Percentiles rank a stretch among this genome's conserved stretches.
These are phyloP conservation scores for Trichopus zeylanicus DNA, from an alignment of 116 monocot species.

Conservation along the genomic window DNA sequence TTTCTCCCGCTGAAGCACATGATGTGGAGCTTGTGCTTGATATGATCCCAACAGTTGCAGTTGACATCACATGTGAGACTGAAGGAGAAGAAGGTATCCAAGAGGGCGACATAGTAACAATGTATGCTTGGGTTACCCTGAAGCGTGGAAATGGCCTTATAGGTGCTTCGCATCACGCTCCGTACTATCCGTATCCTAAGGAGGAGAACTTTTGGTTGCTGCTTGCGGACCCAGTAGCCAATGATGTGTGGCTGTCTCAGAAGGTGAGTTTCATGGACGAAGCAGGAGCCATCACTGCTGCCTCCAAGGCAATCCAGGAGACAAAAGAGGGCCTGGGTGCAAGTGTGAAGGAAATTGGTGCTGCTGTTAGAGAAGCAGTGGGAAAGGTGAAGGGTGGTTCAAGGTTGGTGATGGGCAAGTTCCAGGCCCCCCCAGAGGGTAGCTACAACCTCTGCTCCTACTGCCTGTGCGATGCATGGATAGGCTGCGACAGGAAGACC, in stretches of 20 bases:
- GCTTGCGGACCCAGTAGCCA: constrained; percentile 57
- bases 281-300: constrained; percentile 42
- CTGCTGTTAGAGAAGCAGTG: constrained; percentile 49
- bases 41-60: constrained; percentile 57
- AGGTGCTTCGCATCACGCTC: constrained; percentile 65
- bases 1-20: constrained; percentile 45
- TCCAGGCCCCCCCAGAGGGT: constrained; percentile 70
- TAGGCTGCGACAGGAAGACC: too few species aligned
- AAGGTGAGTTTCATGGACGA: constrained; percentile 91
- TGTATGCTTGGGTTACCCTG: constrained; percentile 81
- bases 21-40: constrained; percentile 69
- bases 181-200: constrained; percentile 79
- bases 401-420: constrained; percentile 77
- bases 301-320: constrained; percentile 58
- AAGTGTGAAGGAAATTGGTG: constrained; percentile 44
- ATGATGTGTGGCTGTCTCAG: constrained; percentile 88
- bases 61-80: constrained; percentile 74
- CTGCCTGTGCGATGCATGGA: too few species aligned
- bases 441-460: too few species aligned
- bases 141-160: constrained; percentile 53
- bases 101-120: constrained; percentile 82
- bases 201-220: constrained; percentile 85
- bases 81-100: constrained; percentile 92
- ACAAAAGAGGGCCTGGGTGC: constrained; percentile 64
- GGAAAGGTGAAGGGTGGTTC: constrained; percentile 72